Percentiles rank a stretch among this genome's conserved stretches.
phyloP scores from a whole-genome alignment of 208 protist genomes.

The Wallacemonas sp. region DNA sequence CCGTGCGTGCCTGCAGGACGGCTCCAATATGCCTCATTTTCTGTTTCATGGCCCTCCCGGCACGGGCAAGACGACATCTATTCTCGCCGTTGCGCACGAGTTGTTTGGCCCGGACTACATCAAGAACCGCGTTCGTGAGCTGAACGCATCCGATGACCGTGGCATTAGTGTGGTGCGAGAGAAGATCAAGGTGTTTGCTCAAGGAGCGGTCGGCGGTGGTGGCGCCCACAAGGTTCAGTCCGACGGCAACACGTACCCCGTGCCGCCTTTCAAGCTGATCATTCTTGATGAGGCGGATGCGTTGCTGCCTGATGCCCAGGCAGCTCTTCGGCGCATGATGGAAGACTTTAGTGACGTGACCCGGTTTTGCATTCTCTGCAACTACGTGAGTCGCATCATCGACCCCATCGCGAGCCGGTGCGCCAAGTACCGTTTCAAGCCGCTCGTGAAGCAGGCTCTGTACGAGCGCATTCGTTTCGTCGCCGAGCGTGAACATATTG shows the following conservation, averaged over 20 bases:
- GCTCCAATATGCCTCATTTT: conserved; percentile 98
- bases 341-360: conserved; percentile 98
- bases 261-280: conserved; percentile 98
- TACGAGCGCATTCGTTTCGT: conserved; percentile 90
- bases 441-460: conserved; percentile 87
- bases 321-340: conserved; percentile 98
- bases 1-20: conserved; percentile 81
- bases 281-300: conserved; percentile 99
- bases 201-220: conserved; percentile 74
- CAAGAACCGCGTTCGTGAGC: conserved; percentile 95
- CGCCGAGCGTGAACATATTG: conserved; percentile 83
- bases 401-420: conserved; percentile 99
- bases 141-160: conserved; percentile 99
- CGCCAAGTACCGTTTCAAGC: conserved; percentile 99
- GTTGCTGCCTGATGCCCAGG: conserved; percentile 98
- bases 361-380: conserved; percentile 99
- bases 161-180: conserved; percentile 99
- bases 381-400: conserved; percentile 99
- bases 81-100: conserved; percentile 96
- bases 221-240: conserved; percentile 62
- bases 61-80: conserved; percentile 98
- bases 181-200: conserved; percentile 98
- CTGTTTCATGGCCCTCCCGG: conserved; percentile 99
- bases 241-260: conserved; percentile 85
- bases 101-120: conserved; percentile 96